Evolutionary conservation across 805 yeast genomes (phyloP).

Genomic region (Torulaspora franciscae): DNA sequence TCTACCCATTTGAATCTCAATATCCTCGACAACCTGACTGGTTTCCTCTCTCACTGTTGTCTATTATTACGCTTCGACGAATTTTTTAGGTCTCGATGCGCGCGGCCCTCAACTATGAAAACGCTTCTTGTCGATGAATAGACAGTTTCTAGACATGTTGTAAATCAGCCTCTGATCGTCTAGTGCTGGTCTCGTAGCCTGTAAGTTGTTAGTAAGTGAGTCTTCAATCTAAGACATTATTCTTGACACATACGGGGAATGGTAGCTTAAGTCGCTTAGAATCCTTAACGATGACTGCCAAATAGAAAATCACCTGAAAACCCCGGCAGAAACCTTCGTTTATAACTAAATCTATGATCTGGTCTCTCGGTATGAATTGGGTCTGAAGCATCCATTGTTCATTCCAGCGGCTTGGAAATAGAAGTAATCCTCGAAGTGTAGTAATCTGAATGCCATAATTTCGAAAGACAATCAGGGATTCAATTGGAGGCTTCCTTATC

Average conservation of each 20-base stretch:
- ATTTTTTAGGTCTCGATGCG: slow-evolving; percentile 7
- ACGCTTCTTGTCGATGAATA: slow-evolving; percentile 10
- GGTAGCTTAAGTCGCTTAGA: slow-evolving; percentile 30
- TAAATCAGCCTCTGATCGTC: slow-evolving; percentile 27
- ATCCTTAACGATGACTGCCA: slow-evolving; percentile 52
- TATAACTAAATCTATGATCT: slow-evolving; percentile 59
- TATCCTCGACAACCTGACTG: not conserved
- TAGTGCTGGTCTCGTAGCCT: slow-evolving; percentile 22
- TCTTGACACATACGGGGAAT: slow-evolving; percentile 30
- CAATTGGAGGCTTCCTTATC: slow-evolving; percentile 21
- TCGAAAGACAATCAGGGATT: slow-evolving; percentile 23
- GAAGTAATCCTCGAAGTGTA: slow-evolving; percentile 20
- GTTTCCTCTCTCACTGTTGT: not conserved
- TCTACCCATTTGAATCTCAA: slow-evolving; percentile 25
- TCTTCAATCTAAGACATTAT: not conserved
- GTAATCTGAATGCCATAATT: slow-evolving; percentile 29
- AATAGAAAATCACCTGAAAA: slow-evolving; percentile 59
- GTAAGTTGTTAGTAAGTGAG: not conserved
- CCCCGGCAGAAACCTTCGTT: slow-evolving; percentile 68
- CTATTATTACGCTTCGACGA: not conserved
- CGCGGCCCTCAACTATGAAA: slow-evolving; percentile 9
- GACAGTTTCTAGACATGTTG: slow-evolving; percentile 20
- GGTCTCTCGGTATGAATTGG: slow-evolving; percentile 51
- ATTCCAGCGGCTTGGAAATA: slow-evolving; percentile 23
- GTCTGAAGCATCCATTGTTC: slow-evolving; percentile 8